Evolutionary conservation across 352 stramenopile species (phyloP).

Genomic region (Halophytophthora polymorphica): DNA sequence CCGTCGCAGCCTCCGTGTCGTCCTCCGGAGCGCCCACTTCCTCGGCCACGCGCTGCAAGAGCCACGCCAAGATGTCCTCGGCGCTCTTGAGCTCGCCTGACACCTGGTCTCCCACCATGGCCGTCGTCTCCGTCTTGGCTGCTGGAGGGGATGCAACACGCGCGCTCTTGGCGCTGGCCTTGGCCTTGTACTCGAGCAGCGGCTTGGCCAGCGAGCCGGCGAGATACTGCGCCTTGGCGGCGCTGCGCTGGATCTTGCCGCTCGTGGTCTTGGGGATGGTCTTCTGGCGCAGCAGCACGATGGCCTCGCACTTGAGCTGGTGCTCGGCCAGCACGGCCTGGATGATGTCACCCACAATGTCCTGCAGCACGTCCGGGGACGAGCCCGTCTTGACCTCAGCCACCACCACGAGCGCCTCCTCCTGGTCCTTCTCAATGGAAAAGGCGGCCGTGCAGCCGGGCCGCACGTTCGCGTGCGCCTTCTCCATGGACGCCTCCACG

Average conservation of each 20-base stretch:
- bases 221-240: conserved; percentile 57
- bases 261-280: conserved; percentile 84
- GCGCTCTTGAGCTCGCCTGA: conserved; percentile 48
- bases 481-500: conserved; percentile 67
- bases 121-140: conserved; percentile 3
- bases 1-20: conserved; percentile 5
- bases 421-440: conserved; percentile 73
- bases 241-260: conserved; percentile 81
- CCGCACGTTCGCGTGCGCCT: conserved; percentile 59
- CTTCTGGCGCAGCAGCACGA: conserved; percentile 71
- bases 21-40: conserved; percentile 30
- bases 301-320: conserved; percentile 62
- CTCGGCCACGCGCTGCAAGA: conserved; percentile 59
- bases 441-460: conserved; percentile 77
- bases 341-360: conserved; percentile 68
- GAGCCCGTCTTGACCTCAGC: conserved; percentile 67
- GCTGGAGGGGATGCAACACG: neutral
- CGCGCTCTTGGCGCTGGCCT: conserved; percentile 19
- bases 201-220: conserved; percentile 41
- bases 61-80: conserved; percentile 70
- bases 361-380: conserved; percentile 42
- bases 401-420: conserved; percentile 78
- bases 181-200: conserved; percentile 49
- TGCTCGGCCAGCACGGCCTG: conserved; percentile 64
- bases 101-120: conserved; percentile 12